These are phyloP conservation scores for Chlamydomonas applanata DNA, from an alignment of 139 green algal species.

Conservation along the genomic window DNA sequence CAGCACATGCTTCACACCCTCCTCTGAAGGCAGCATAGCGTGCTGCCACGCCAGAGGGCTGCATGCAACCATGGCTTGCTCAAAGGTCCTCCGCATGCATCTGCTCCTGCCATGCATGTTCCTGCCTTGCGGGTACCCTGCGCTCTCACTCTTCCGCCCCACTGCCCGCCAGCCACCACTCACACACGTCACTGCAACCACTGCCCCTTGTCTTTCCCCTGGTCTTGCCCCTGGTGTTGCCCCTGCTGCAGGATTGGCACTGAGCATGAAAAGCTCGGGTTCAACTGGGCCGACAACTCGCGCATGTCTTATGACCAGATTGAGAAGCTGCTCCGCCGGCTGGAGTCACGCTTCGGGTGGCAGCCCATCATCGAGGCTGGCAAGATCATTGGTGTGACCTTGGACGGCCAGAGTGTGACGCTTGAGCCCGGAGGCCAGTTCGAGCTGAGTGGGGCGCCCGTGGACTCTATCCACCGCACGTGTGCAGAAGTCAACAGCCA, in stretches of 20 bases:
- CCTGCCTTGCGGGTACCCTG: no score
- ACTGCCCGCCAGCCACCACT: not conserved
- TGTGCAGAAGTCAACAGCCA: conserved; percentile 95
- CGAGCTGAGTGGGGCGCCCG: conserved; percentile 91
- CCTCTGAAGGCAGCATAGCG: no score
- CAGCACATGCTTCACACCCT: no score
- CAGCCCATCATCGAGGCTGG: conserved; percentile 87
- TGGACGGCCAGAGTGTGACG: conserved; percentile 88
- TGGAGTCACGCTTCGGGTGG: conserved; percentile 78
- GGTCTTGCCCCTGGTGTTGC: no score
- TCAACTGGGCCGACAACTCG: conserved; percentile 60
- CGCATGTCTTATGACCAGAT: conserved; percentile 85
- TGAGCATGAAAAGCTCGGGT: conserved; percentile 98
- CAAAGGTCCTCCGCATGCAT: no score
- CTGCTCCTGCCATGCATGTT: no score
- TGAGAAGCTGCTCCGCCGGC: conserved; percentile 59
- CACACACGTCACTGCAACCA: not conserved
- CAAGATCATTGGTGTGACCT: conserved; percentile 85
- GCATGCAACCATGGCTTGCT: no score
- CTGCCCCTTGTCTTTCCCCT: not conserved
- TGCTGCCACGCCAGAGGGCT: no score
- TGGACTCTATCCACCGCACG: conserved; percentile 91
- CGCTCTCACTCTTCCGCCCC: no score
- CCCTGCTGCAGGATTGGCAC: conserved; percentile 86
- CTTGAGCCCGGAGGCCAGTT: conserved; percentile 98